Evolutionary conservation across 2,329 filamentous ascomycete species (phyloP).

Genomic region (Xylaria sp.): DNA sequence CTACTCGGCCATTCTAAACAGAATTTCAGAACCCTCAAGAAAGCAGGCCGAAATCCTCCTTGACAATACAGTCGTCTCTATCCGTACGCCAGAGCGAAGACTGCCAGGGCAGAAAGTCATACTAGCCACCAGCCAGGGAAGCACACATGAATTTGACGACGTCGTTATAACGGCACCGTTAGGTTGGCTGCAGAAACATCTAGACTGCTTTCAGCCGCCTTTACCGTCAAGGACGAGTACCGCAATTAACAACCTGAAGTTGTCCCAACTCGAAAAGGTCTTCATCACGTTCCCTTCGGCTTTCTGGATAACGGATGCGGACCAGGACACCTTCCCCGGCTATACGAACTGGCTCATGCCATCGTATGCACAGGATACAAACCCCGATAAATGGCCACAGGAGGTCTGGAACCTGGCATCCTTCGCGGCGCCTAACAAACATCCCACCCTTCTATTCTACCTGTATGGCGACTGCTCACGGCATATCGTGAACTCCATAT

Average conservation of each 20-base stretch:
- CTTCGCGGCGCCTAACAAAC: slow-evolving; percentile 36
- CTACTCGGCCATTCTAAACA: slow-evolving; percentile 66
- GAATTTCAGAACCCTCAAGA: slow-evolving; percentile 57
- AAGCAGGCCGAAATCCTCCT: slow-evolving; percentile 1
- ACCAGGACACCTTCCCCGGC: slow-evolving; percentile 33
- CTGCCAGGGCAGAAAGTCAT: not conserved
- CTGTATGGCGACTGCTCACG: slow-evolving; percentile 42
- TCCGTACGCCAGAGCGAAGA: not conserved
- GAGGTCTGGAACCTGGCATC: slow-evolving; percentile 43
- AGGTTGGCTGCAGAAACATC: not conserved
- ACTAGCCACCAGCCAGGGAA: not conserved
- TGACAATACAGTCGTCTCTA: not conserved
- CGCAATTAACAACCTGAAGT: slow-evolving; percentile 55
- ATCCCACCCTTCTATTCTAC: slow-evolving; percentile 42
- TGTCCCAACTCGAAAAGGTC: slow-evolving; percentile 47
- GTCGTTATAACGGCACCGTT: not conserved
- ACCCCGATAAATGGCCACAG: slow-evolving; percentile 35
- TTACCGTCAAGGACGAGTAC: slow-evolving; percentile 48
- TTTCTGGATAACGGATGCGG: slow-evolving; percentile 42
- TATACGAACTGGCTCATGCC: slow-evolving; percentile 41
- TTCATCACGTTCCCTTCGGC: slow-evolving; percentile 46
- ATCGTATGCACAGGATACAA: slow-evolving; percentile 35
- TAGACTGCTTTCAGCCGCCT: not conserved
- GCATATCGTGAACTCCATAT: slow-evolving; percentile 39
- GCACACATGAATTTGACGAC: slow-evolving; percentile 5